Evolutionary conservation across 805 yeast genomes (phyloP).

Genomic region (Metschnikowia rubicola): DNA sequence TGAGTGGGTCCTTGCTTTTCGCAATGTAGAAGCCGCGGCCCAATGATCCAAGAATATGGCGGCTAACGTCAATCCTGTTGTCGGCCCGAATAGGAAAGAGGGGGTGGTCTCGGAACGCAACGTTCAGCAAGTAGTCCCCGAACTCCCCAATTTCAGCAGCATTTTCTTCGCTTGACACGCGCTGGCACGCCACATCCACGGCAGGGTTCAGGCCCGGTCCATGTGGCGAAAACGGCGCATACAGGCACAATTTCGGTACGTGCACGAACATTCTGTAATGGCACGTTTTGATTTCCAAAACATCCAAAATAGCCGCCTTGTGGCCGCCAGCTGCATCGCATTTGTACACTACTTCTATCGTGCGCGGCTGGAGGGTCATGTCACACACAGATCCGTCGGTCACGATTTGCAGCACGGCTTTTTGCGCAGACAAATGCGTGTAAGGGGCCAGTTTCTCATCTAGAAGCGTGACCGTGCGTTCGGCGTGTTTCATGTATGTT

Average conservation of each 20-base stretch:
- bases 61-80: constrained; percentile 26
- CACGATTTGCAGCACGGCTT: constrained; percentile 36
- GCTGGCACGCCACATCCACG: constrained; percentile 29
- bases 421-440: constrained; percentile 20
- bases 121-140: constrained; percentile 2
- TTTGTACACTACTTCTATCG: constrained; percentile 51
- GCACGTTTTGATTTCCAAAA: constrained; percentile 55
- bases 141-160: background rate
- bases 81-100: constrained; percentile 27
- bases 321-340: constrained; percentile 41
- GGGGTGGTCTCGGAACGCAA: constrained; percentile 9
- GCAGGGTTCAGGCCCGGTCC: constrained; percentile 22
- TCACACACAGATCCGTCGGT: constrained; percentile 57
- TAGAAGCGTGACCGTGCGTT: constrained; percentile 21
- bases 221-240: constrained; percentile 31
- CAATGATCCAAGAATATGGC: constrained; percentile 24
- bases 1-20: constrained; percentile 11
- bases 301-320: constrained; percentile 30
- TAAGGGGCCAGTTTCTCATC: constrained; percentile 15
- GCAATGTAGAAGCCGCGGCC: constrained; percentile 32
- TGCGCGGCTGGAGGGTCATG: constrained; percentile 49
- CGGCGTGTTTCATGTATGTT: constrained; percentile 22
- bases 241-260: constrained; percentile 48
- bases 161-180: background rate
- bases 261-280: constrained; percentile 50